Evolutionary conservation across 495 filamentous ascomycete species (phyloP), one percentile per base, ranked within the genome.

Genomic region (Talaromyces ruber): DNA sequence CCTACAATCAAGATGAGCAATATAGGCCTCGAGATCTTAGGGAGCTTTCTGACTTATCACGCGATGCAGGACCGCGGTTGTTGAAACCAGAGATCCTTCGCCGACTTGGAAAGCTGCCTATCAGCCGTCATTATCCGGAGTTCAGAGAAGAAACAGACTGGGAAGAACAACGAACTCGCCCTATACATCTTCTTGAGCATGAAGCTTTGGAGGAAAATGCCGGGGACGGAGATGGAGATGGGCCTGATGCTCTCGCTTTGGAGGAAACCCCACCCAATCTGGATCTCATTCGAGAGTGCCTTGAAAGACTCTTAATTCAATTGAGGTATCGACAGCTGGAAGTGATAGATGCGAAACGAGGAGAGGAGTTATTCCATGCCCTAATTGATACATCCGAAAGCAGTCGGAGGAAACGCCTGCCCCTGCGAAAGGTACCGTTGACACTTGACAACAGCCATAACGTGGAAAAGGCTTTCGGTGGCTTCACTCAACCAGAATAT

Each of bases 21-120:
- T 65, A 72, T 50, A 63, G 62, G 2, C 69, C 71, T 0, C 29
- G 43, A 1, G 58, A 21, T 9, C 66, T 60, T 7, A n/a, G 9
- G 0, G 67, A 73, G 7, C 6, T 75, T 1, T 50, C 58, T 18
- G 65, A 71, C 25, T 21, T 69, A 3, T 51, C 53, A 2, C 67
- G 72, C 21, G 76, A 79, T 63, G 67, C 68, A 52, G 76, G 76
- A 0, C 74, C 76, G 56, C 68, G 76, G 12, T 61, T 76, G 7
- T 57, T 79, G 45, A 64, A 64, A 59, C 70, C 61, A 29, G 63
- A 66, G 7, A 39, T 68, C 26, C 18, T 29, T 24, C 60, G 53
- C 3, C 34, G 62, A 6, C 53, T 57, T 22, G 16, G 25, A 12
- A 63, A 65, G 11, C 22, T 57, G n/a, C 74, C 72, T 22, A 59